Percentiles rank a stretch among this genome's conserved stretches.
These are phyloP conservation scores for Musa itinerans DNA, from an alignment of 176 grass and related monocot genomes.

Conservation along the genomic window DNA sequence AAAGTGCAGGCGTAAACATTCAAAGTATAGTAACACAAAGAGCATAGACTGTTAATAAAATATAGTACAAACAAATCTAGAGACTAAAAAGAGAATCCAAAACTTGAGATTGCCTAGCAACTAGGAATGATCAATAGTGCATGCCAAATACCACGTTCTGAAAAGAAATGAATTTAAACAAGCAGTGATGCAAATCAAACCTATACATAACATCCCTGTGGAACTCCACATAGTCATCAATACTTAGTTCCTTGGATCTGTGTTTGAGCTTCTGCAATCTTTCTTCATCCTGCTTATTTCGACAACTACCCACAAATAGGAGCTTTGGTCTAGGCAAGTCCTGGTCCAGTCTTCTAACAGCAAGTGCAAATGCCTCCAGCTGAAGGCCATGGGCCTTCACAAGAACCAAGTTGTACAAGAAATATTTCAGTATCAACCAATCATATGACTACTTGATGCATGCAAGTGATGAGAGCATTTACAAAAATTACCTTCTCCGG, in stretches of 20 bases:
- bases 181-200: neutral
- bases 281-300: conserved; percentile 69
- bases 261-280: conserved; percentile 76
- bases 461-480: neutral
- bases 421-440: conserved; percentile 19
- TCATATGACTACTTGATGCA: neutral
- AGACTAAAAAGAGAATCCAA: neutral
- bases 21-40: too few relatives aligned
- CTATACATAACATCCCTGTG: conserved; percentile 68
- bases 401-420: conserved; percentile 2
- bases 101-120: neutral
- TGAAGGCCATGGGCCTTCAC: conserved; percentile 77
- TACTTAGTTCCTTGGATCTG: conserved; percentile 54
- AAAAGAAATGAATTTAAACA: neutral
- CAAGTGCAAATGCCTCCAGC: conserved; percentile 81
- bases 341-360: conserved; percentile 48
- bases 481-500: conserved; percentile 66
- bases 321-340: conserved; percentile 59
- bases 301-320: conserved; percentile 76
- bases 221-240: conserved; percentile 77
- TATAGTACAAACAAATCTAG: neutral
- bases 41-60: too few relatives aligned
- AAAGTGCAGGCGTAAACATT: neutral
- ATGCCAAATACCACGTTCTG: neutral
- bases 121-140: neutral